Conservation (phyloP, 1,284 basidiomycete species). For the Coniophora puteana region DNA sequence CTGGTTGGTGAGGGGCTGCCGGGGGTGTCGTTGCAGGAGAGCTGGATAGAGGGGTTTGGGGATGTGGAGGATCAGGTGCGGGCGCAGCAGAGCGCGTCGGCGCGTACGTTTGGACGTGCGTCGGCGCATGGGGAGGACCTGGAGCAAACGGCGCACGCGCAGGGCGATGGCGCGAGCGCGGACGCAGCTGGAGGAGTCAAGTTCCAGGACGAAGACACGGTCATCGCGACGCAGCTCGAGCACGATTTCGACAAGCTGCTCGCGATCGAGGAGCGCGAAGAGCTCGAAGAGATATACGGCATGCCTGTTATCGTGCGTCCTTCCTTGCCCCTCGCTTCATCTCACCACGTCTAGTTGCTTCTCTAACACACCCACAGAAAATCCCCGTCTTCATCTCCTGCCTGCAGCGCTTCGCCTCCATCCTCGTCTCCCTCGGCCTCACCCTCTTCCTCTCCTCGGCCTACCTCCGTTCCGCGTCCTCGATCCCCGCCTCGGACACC, state of each 20-base stretch:
- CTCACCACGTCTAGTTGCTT: not conserved
- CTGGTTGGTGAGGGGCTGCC: no score
- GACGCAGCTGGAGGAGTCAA: constrained; percentile 5
- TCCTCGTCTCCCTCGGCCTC: constrained; percentile 63
- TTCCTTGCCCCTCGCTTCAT: constrained; percentile 1
- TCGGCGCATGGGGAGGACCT: constrained; percentile 11
- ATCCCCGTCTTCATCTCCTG: constrained; percentile 75
- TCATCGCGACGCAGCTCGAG: constrained; percentile 41
- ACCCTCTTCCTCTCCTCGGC: constrained; percentile 61
- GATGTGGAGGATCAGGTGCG: constrained; percentile 12
- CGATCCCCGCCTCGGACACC: constrained; percentile 18
- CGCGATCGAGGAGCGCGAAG: constrained; percentile 58
- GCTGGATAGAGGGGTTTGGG: constrained; percentile 11
- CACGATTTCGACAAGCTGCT: constrained; percentile 62
- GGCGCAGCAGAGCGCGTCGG: no score
- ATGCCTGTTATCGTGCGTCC: constrained; percentile 63
- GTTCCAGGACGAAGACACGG: not conserved
- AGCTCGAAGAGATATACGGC: constrained; percentile 73
- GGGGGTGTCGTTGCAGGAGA: constrained; percentile 8
- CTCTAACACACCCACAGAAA: constrained; percentile 34
- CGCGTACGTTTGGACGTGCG: constrained; percentile 6
- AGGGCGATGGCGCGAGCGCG: constrained; percentile 14
- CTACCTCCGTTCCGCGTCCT: constrained; percentile 36
- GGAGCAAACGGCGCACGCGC: constrained; percentile 9
- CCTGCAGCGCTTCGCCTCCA: constrained; percentile 67